Evolutionary conservation across 768 basidiomycete species (phyloP), one percentile per base, ranked within the genome.

Genomic region (Pleurotus pulmonarius): DNA sequence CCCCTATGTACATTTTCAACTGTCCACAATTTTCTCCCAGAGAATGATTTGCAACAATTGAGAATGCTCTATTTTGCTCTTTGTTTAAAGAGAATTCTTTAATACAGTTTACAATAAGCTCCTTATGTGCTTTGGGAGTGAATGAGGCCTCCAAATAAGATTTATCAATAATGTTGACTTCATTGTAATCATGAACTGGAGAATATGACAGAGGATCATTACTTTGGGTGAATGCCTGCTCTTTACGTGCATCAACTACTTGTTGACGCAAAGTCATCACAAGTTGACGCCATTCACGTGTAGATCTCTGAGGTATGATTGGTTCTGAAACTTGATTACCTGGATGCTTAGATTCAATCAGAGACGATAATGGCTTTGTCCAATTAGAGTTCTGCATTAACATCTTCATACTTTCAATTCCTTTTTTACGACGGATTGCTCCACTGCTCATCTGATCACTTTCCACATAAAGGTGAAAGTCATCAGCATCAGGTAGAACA

Each of bases 1-100:
- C 72, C 15, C 67, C 69, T 1, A 73, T 40, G 48, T 71, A 68
- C 69, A 75, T 69, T 45, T 60, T 59, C 0, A 75, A 49, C n/a
- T 64, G 69, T 0, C 63, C 60, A 3, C 59, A 38, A n/a, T 53
- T 22, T 5, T 13, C 29, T 5, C 7, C 15, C n/a, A 48, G 26
- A 4, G 61, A 53, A 63, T 71, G 71, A 40, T 71, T 60, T 6
- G 66, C 65, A 16, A 73, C 60, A 16, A 70, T 65, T 1, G 60
- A 7, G 54, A 72, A 72, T 3, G 70, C 72, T 25, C 66, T 46
- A 8, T 62, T 60, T 59, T 73, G 73, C 53, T 72, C 69, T 0
- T 39, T 12, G 55, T 73, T 72, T 1, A 71, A 41, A 8, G 29
- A 54, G 52, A 56, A 69, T 4, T 44, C 7, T n/a, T 46, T n/a